phyloP scores from a whole-genome alignment of 306 rosid species.

The Pyrus pyrifolia region DNA sequence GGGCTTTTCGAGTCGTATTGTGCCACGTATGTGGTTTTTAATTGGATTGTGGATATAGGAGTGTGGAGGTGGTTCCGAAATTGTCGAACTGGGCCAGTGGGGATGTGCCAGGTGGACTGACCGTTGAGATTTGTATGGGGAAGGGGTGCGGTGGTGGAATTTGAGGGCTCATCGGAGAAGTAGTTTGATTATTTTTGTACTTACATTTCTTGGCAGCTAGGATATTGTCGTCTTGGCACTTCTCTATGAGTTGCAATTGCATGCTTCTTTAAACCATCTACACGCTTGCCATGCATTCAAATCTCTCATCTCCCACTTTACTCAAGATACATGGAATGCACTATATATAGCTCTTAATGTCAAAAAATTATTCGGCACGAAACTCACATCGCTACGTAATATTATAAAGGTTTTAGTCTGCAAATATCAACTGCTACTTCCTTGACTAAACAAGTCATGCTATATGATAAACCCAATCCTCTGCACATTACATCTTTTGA shows the following conservation, averaged over 20 bases:
- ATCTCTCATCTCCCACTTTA: not conserved
- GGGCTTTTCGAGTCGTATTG: not conserved
- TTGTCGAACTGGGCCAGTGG: not conserved
- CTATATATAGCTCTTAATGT: too few relatives aligned
- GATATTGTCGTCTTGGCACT: not conserved
- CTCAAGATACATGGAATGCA: too few relatives aligned
- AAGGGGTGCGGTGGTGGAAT: not conserved
- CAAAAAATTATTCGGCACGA: too few relatives aligned
- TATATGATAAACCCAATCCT: too few relatives aligned
- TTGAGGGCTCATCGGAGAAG: not conserved
- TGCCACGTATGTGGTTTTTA: not conserved
- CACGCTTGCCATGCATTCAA: not conserved
- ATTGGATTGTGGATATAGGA: not conserved
- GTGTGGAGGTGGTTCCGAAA: not conserved
- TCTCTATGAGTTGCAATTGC: not conserved
- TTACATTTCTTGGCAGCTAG: not conserved
- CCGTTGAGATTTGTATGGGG: not conserved
- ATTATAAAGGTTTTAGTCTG: too few relatives aligned
- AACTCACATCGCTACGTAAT: too few relatives aligned
- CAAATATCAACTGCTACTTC: not conserved
- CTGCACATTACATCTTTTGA: rapidly evolving
- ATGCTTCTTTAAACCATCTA: not conserved
- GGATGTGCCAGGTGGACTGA: not conserved
- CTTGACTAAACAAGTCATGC: not conserved
- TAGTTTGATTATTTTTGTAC: not conserved